Percentiles rank a stretch among this genome's conserved stretches.
phyloP scores from a whole-genome alignment of 129 eudicot species.

The Chrysanthemum lavandulifolium region DNA sequence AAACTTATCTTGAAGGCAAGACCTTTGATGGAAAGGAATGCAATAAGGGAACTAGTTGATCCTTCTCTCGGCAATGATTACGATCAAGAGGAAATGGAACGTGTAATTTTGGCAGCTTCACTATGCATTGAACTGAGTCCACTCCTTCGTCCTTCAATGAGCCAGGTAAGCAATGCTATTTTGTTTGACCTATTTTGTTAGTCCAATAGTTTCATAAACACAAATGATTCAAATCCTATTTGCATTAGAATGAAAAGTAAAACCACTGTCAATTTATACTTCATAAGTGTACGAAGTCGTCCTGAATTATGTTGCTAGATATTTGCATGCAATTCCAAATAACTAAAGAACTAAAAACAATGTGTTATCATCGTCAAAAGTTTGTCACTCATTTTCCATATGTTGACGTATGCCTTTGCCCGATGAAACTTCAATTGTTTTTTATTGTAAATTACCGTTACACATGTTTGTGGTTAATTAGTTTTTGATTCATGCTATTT shows the following conservation, averaged over 20 bases:
- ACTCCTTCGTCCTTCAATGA: conserved; percentile 68
- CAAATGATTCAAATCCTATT: not conserved
- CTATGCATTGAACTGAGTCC: conserved; percentile 58
- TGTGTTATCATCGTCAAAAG: no score
- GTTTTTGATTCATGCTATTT: no score
- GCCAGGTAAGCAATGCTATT: conserved; percentile 49
- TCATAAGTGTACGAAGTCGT: no score
- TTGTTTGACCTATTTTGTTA: not conserved
- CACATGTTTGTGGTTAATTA: not conserved
- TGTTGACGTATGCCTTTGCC: not conserved
- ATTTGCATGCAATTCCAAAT: no score
- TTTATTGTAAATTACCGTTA: not conserved
- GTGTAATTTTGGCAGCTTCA: conserved; percentile 57
- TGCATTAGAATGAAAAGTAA: no score
- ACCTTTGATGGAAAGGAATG: conserved; percentile 52
- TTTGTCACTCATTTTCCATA: not conserved
- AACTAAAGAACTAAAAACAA: no score
- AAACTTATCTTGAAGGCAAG: conserved; percentile 49
- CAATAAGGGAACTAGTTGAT: conserved; percentile 51
- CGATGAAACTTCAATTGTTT: not conserved
- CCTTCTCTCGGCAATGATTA: conserved; percentile 57
- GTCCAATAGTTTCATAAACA: not conserved
- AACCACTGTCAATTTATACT: no score
- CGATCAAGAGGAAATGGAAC: conserved; percentile 51
- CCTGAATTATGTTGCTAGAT: no score